These are phyloP conservation scores for Melanomma pulvis-pyrius DNA, from an alignment of 495 filamentous ascomycete genomes.

Conservation along the genomic window DNA sequence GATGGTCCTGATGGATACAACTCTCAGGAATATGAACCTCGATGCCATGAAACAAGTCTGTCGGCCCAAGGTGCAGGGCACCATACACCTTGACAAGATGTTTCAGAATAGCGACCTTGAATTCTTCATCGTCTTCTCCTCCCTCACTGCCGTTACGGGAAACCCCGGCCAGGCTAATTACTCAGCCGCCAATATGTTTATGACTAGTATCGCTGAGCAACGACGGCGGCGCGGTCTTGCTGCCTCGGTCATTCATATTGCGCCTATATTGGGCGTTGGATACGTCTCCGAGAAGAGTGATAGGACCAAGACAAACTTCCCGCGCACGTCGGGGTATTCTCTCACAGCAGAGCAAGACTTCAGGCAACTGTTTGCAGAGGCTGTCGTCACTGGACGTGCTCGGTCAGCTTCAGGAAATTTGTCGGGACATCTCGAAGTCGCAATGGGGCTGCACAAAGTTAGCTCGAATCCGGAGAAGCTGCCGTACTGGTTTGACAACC, in stretches of 20 bases:
- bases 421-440: neutral
- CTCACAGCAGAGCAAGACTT: neutral
- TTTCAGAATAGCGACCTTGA: neutral
- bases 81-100: neutral
- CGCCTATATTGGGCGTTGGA: neutral
- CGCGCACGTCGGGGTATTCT: neutral
- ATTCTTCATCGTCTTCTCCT: neutral
- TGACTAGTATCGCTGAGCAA: neutral
- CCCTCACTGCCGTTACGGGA: neutral
- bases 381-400: neutral
- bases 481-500: neutral
- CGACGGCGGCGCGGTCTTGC: neutral
- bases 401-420: neutral
- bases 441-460: too few species aligned
- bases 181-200: neutral
- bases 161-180: neutral
- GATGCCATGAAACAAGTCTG: neutral
- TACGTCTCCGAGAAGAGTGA: neutral
- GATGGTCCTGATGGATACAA: conserved; percentile 11
- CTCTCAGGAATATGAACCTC: conserved; percentile 14
- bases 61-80: neutral
- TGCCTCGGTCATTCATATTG: neutral
- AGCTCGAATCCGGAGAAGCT: too few species aligned
- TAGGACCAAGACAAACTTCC: neutral
- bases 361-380: neutral